Base-by-base conservation (phyloP, 106 monocot genomes). In the Amphibolis antarctica region DNA sequence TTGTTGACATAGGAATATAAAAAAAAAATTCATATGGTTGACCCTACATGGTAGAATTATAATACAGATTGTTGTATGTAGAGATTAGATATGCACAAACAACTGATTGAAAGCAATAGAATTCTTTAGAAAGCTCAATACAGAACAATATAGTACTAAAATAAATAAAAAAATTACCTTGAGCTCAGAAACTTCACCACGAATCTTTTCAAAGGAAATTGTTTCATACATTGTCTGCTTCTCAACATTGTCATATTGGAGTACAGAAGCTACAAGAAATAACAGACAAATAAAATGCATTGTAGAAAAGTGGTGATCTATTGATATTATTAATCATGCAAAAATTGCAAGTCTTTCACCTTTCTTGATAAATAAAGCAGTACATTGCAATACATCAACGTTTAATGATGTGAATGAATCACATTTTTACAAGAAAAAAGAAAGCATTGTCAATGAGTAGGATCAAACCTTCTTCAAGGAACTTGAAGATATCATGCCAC, bases 401-500 rank as follows among this genome's bases (percentile, higher is more conserved):
- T n/a, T n/a, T n/a, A n/a, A n/a, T n/a, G n/a, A n/a, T n/a, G n/a
- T n/a, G n/a, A n/a, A n/a, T n/a, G n/a, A n/a, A n/a, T n/a, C n/a
- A n/a, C n/a, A n/a, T n/a, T n/a, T n/a, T n/a, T n/a, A n/a, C n/a
- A n/a, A n/a, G n/a, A n/a, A 9, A 20, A 57, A 69, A 19, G 36
- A 28, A 27, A n/a, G 23, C n/a, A 59, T 4, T 10, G 26, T 12
- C 9, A 59, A 36, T 7, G 42, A 10, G 4, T 9, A 44, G 11
- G 27, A 10, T 19, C 47, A 43, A 44, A 96, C 96, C 90, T 86
- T 86, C 66, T 50, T 82, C 70, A 22, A 90, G 56, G 61, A 96
- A 96, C 64, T 80, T 96, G 50, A 53, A 78, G 46, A 86, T 69
- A 74, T 86, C 90, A 62, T 70, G 76, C 96, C 96, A 96, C 47